Percentiles rank a stretch among this genome's conserved stretches.
These are phyloP conservation scores for Monilinia vaccinii-corymbosi DNA, from an alignment of 2,329 filamentous ascomycete species.

Conservation along the genomic window DNA sequence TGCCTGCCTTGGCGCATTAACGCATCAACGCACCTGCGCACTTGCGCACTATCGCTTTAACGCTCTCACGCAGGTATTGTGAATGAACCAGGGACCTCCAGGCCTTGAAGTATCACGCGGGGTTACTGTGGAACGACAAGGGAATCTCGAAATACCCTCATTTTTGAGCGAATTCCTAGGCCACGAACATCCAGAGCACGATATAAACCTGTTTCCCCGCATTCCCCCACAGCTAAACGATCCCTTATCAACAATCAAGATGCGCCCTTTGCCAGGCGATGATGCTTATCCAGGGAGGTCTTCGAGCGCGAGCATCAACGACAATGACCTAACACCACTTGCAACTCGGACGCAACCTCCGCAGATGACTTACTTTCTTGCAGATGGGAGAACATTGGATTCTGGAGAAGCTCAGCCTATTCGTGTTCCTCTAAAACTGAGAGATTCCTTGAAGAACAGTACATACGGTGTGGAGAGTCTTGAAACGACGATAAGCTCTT, in stretches of 20 bases:
- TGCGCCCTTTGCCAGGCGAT: slow-evolving; percentile 40
- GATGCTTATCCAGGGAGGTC: slow-evolving; percentile 34
- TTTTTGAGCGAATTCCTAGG: neutral
- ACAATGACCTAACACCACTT: slow-evolving; percentile 32
- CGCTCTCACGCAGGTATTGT: neutral
- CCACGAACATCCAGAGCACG: slow-evolving; percentile 10
- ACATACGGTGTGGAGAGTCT: slow-evolving; percentile 29
- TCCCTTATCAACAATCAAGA: slow-evolving; percentile 19
- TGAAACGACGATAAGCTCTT: slow-evolving; percentile 28
- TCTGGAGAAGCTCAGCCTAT: slow-evolving; percentile 31
- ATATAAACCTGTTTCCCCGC: slow-evolving; percentile 8
- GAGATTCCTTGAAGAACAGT: slow-evolving; percentile 31
- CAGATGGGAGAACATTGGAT: slow-evolving; percentile 41
- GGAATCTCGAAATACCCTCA: neutral
- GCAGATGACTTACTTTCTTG: slow-evolving; percentile 44
- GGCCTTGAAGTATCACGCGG: slow-evolving; percentile 2
- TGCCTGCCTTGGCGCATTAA: neutral
- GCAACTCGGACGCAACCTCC: slow-evolving; percentile 29
- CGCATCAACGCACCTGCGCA: neutral
- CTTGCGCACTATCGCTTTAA: neutral
- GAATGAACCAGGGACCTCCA: neutral
- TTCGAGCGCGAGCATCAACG: slow-evolving; percentile 30
- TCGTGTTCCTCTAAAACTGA: slow-evolving; percentile 24
- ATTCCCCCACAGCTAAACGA: neutral
- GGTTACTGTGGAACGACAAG: slow-evolving; percentile 1